phyloP scores from a whole-genome alignment of 2,329 filamentous ascomycete species.

The Cytospora schulzeri region DNA sequence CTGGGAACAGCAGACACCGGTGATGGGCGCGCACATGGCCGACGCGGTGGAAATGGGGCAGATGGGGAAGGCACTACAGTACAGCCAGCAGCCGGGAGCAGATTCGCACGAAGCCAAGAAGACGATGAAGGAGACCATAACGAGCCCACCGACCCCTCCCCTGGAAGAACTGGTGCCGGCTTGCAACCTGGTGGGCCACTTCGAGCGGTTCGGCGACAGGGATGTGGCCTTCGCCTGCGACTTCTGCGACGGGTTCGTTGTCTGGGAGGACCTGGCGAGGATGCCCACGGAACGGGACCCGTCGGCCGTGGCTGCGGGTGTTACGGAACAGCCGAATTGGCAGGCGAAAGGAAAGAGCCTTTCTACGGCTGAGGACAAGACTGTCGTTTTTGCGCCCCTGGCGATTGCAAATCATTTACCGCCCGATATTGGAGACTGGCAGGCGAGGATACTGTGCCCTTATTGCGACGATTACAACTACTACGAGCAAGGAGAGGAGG shows the following conservation, averaged over 20 bases:
- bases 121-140: background rate
- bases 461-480: slow-evolving; percentile 58
- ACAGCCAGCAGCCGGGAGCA: slow-evolving; percentile 24
- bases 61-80: slow-evolving; percentile 14
- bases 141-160: slow-evolving; percentile 3
- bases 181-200: slow-evolving; percentile 57
- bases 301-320: slow-evolving; percentile 30
- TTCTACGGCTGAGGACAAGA: slow-evolving; percentile 49
- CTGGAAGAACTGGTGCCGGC: slow-evolving; percentile 51
- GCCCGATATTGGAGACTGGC: slow-evolving; percentile 54
- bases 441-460: slow-evolving; percentile 54
- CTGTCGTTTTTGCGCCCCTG: slow-evolving; percentile 57
- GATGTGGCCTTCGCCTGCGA: slow-evolving; percentile 63
- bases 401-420: slow-evolving; percentile 60
- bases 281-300: slow-evolving; percentile 51
- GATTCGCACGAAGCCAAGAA: slow-evolving; percentile 28
- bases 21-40: slow-evolving; percentile 19
- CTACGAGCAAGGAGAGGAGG: slow-evolving; percentile 52
- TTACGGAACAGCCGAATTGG: slow-evolving; percentile 47
- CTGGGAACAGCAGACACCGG: slow-evolving; percentile 26
- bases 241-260: slow-evolving; percentile 61
- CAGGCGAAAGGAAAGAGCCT: slow-evolving; percentile 50
- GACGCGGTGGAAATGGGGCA: slow-evolving; percentile 28
- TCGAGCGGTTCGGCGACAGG: slow-evolving; percentile 56
- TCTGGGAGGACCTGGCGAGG: slow-evolving; percentile 58